Conservation (phyloP, 441 rosid genomes). For the Gossypium aridum region DNA sequence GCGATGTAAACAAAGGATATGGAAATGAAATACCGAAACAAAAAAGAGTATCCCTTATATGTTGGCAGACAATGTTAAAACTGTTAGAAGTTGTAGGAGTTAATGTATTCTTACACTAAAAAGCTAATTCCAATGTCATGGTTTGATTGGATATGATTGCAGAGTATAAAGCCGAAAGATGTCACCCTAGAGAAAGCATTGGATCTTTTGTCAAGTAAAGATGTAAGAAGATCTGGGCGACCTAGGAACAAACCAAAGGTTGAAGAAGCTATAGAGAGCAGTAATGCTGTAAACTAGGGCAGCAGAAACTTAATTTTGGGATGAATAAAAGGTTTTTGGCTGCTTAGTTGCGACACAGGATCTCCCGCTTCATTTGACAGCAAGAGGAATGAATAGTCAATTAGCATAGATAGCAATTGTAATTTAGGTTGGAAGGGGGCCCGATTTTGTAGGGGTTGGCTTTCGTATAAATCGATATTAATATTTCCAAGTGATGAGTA, state of each 20-base stretch:
- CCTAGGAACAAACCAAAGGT: slow-evolving; percentile 52
- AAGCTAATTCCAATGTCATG: background rate
- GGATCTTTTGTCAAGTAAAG: slow-evolving; percentile 55
- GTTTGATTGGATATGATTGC: slow-evolving; percentile 22
- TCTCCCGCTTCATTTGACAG: background rate
- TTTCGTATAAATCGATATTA: background rate
- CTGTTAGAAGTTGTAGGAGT: background rate
- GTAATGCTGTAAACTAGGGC: slow-evolving; percentile 9
- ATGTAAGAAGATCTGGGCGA: slow-evolving; percentile 58
- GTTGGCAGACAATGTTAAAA: background rate
- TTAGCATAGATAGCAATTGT: background rate
- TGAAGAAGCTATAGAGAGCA: slow-evolving; percentile 44
- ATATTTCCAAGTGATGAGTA: background rate
- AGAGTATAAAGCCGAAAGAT: slow-evolving; percentile 56
- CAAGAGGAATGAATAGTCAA: background rate
- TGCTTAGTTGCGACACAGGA: background rate
- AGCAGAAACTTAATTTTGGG: slow-evolving; percentile 4
- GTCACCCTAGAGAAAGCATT: slow-evolving; percentile 72
- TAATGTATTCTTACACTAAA: background rate
- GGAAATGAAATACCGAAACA: background rate
- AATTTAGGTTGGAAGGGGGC: background rate
- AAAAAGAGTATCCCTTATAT: background rate
- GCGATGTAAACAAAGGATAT: background rate
- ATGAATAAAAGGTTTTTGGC: background rate
- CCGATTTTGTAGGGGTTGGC: background rate